Percentiles rank a stretch among this genome's conserved stretches.
phyloP scores from a whole-genome alignment of 768 basidiomycete genomes.

The Suillus decipiens region DNA sequence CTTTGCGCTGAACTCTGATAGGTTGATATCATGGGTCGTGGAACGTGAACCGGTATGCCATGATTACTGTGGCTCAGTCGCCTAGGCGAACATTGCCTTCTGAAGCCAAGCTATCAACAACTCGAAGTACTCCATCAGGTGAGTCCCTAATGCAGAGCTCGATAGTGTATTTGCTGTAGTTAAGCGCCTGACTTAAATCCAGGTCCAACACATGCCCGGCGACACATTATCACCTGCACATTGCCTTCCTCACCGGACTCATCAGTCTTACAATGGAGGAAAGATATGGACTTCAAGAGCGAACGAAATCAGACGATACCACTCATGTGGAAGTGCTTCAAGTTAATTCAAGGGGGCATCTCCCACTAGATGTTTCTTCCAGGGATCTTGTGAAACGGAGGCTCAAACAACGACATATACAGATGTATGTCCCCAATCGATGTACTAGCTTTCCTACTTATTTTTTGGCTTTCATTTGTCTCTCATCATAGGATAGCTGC shows the following conservation, averaged over 20 bases:
- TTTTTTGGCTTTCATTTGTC: constrained; percentile 1
- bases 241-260: background rate
- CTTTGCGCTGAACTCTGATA: background rate
- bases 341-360: background rate
- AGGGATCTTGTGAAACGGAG: constrained; percentile 69
- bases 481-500: constrained; percentile 57
- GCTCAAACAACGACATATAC: constrained; percentile 76
- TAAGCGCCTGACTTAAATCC: background rate
- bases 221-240: background rate
- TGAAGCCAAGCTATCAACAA: background rate
- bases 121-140: too few relatives aligned
- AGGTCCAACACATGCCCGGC: background rate
- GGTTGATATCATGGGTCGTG: background rate
- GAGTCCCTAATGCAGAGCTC: background rate
- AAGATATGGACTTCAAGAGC: background rate
- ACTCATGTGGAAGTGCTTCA: background rate
- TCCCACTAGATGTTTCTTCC: constrained; percentile 48
- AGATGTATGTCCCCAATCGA: constrained; percentile 53
- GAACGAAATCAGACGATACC: background rate
- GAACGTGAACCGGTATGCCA: background rate
- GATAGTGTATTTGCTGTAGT: background rate
- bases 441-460: background rate
- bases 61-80: too few relatives aligned
- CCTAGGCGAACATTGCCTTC: background rate
- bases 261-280: background rate